Evolutionary conservation across 805 yeast species (phyloP), one percentile per base, ranked within the genome.

Genomic region (Starmera caribaea): DNA sequence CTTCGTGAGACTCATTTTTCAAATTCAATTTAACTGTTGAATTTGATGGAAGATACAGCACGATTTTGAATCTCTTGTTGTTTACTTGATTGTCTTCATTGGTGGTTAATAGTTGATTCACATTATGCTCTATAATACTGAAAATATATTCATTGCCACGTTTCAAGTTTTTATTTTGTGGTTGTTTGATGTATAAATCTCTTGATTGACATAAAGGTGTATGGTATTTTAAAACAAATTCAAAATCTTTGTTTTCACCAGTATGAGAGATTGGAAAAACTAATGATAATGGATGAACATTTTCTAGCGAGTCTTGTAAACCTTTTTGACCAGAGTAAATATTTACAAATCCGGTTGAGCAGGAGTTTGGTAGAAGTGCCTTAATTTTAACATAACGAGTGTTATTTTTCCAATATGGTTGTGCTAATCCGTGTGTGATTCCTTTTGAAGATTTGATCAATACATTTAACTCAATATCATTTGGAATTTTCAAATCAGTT

Each of bases 11-110:
- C 26, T 21, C 26, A 21, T 21, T 21, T 9, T 21, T 21, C 26
- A 40, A 89, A 61, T 48, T 80, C 76, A 48, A 71, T 72, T 44
- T 84, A 74, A 21, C 26, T 7, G 26, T 21, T 45, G 80, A 79
- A 0, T 96, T 96, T 2, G 84, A 74, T 2, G 98, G 98, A 0
- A 92, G 73, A 53, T 87, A 88, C 14, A 90, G 60, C 1, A 81
- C 89, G 38, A 85, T 55, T 45, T 79, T 74, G 41, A 71, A 67
- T 21, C 26, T 21, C 26, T 21, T 21, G 6, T 21, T 21, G 8
- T 21, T 3, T 21, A 9, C 6, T 21, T 21, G 26, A 21, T 21
- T 21, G 26, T 21, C 26, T 21, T 21, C 26, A 7, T 21, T 21
- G 26, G 26, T 2, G 6, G 6, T 21, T 21, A 21, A 9, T 21